Percentiles rank a stretch among this genome's conserved stretches.
Evolutionary conservation across 2,329 filamentous ascomycete genomes (phyloP).

Genomic region (Fusarium sp.): DNA sequence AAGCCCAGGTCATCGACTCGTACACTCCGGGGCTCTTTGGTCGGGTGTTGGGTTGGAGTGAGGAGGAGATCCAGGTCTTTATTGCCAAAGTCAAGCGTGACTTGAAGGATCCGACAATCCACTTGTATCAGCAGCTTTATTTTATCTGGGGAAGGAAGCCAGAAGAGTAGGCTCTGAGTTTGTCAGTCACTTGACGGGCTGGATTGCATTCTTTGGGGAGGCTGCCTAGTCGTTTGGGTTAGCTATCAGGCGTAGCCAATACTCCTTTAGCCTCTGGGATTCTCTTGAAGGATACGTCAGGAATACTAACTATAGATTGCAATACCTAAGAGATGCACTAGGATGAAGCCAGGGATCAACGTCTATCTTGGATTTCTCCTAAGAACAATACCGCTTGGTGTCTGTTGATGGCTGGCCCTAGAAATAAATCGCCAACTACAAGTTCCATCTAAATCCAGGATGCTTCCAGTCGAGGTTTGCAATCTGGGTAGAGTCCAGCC

Average conservation of each 20-base stretch:
- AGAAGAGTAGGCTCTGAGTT: neutral
- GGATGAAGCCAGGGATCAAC: neutral
- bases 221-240: neutral
- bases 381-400: neutral
- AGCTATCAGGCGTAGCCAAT: neutral
- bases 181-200: neutral
- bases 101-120: conserved; percentile 28
- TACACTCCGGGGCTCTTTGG: conserved; percentile 30
- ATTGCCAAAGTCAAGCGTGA: conserved; percentile 31
- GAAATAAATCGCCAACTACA: neutral
- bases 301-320: neutral
- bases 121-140: conserved; percentile 32
- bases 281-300: neutral
- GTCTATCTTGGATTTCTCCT: neutral
- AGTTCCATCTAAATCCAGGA: conserved; percentile 73
- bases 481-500: conserved; percentile 64
- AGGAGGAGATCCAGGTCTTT: conserved; percentile 32
- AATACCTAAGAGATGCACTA: neutral
- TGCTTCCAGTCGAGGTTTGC: conserved; percentile 76
- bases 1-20: conserved; percentile 30
- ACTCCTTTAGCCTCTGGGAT: neutral
- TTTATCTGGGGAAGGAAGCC: conserved; percentile 38
- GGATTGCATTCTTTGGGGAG: neutral
- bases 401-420: neutral
- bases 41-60: conserved; percentile 29